These are phyloP conservation scores for Candida railenensis DNA, from an alignment of 805 yeast genomes.

Conservation along the genomic window DNA sequence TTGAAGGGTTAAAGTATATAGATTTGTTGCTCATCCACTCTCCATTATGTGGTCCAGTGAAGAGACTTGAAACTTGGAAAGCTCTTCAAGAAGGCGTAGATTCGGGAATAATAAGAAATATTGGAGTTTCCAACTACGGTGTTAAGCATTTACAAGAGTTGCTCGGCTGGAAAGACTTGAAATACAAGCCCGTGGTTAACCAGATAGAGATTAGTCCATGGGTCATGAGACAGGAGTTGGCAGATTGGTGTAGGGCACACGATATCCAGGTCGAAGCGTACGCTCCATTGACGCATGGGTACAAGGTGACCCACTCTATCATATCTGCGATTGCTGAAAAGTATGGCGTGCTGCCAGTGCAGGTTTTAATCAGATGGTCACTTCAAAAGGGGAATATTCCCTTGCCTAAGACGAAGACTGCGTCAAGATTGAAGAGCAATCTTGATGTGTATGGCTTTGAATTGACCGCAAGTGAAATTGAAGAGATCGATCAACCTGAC, in stretches of 20 bases:
- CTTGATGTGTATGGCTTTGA: constrained; percentile 23
- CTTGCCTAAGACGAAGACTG: constrained; percentile 30
- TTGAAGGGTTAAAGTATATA: constrained; percentile 58
- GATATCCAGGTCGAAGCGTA: constrained; percentile 35
- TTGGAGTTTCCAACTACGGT: constrained; percentile 70
- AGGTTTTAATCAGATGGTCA: constrained; percentile 48
- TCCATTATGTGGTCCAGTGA: constrained; percentile 43
- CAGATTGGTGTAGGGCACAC: constrained; percentile 25
- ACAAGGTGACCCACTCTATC: constrained; percentile 21
- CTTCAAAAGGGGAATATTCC: constrained; percentile 45
- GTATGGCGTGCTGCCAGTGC: constrained; percentile 42
- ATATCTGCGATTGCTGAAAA: constrained; percentile 32
- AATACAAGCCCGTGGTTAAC: constrained; percentile 44
- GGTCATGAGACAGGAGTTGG: constrained; percentile 42
- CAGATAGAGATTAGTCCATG: constrained; percentile 53
- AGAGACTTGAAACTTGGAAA: constrained; percentile 50
- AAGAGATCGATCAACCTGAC: constrained; percentile 25
- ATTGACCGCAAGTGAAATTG: constrained; percentile 24
- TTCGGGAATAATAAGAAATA: constrained; percentile 47
- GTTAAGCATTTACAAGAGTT: constrained; percentile 55
- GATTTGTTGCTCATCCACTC: constrained; percentile 69
- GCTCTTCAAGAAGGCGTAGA: constrained; percentile 58
- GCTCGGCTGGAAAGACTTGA: constrained; percentile 43
- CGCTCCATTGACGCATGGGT: constrained; percentile 39
- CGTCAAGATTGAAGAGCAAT: constrained; percentile 21